phyloP scores from a whole-genome alignment of 345 rosid species.

The Ricinus communis region DNA sequence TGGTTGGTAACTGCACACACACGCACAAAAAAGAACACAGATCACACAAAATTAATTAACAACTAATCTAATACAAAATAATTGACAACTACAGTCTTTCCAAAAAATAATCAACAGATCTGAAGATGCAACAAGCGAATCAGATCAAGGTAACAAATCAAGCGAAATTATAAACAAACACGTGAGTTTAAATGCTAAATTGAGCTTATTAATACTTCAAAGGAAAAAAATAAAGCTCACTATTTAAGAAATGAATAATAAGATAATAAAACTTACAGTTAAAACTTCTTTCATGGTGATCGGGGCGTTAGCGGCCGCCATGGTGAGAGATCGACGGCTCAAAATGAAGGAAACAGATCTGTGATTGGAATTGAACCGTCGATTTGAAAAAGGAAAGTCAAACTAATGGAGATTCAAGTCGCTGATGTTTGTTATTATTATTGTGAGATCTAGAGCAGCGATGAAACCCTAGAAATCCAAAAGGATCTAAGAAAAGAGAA shows the following conservation, averaged over 20 bases:
- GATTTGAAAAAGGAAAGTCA: neutral
- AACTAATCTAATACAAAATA: neutral
- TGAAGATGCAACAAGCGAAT: neutral
- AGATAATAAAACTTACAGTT: constrained; percentile 40
- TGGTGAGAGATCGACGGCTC: constrained; percentile 50
- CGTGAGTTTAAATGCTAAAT: too few relatives aligned
- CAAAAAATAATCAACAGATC: constrained; percentile 11
- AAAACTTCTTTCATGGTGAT: constrained; percentile 91
- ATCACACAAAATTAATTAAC: constrained; percentile 8
- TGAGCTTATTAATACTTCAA: too few relatives aligned
- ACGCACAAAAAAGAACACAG: constrained; percentile 16
- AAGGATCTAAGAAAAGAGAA: constrained; percentile 1
- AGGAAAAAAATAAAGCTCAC: constrained; percentile 14
- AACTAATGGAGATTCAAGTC: constrained; percentile 14
- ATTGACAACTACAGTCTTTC: neutral
- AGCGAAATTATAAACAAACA: neutral
- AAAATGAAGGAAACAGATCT: constrained; percentile 41
- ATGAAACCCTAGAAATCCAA: constrained; percentile 13
- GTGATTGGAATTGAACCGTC: constrained; percentile 18
- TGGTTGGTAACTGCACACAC: constrained; percentile 60
- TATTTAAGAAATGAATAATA: too few relatives aligned
- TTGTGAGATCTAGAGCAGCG: constrained; percentile 16
- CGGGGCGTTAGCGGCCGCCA: constrained; percentile 93
- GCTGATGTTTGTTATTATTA: neutral
- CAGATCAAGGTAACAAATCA: constrained; percentile 3